Conservation (phyloP, 768 basidiomycete species). For the Hericium coralloides region DNA sequence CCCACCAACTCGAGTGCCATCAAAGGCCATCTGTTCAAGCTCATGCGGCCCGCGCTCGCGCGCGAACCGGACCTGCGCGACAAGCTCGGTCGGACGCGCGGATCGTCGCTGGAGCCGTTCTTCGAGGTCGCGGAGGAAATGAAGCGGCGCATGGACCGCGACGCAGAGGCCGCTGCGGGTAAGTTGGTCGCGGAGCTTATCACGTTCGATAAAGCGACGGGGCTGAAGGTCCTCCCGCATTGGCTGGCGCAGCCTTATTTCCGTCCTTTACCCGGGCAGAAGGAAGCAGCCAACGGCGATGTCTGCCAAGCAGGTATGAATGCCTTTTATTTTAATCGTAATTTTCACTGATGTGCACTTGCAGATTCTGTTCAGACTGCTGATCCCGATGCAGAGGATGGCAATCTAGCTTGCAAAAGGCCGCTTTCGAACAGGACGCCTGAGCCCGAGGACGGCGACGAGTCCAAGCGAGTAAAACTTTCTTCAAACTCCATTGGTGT, state of each 20-base stretch:
- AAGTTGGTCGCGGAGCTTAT: constrained; percentile 28
- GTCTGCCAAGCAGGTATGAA: background rate
- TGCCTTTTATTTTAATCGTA: background rate
- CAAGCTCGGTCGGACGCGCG: constrained; percentile 44
- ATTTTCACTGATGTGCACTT: background rate
- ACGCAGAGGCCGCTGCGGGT: constrained; percentile 27
- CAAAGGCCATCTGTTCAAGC: constrained; percentile 90
- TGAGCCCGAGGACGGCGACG: background rate
- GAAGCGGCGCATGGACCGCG: constrained; percentile 48
- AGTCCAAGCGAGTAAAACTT: background rate
- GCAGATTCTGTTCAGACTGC: background rate
- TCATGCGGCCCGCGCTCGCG: constrained; percentile 70
- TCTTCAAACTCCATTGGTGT: background rate
- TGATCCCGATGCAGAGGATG: background rate
- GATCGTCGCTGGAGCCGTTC: constrained; percentile 23
- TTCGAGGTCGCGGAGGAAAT: constrained; percentile 50
- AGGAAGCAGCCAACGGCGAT: background rate
- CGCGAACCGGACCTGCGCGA: constrained; percentile 67
- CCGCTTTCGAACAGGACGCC: background rate
- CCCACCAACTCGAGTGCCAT: constrained; percentile 65
- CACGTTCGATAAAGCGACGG: constrained; percentile 34
- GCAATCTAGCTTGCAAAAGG: background rate
- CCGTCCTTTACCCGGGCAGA: constrained; percentile 26
- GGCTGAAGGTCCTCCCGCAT: constrained; percentile 48
- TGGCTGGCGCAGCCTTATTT: constrained; percentile 72